phyloP scores from a whole-genome alignment of 2,329 filamentous ascomycete genomes.

The Bertia moriformis region DNA sequence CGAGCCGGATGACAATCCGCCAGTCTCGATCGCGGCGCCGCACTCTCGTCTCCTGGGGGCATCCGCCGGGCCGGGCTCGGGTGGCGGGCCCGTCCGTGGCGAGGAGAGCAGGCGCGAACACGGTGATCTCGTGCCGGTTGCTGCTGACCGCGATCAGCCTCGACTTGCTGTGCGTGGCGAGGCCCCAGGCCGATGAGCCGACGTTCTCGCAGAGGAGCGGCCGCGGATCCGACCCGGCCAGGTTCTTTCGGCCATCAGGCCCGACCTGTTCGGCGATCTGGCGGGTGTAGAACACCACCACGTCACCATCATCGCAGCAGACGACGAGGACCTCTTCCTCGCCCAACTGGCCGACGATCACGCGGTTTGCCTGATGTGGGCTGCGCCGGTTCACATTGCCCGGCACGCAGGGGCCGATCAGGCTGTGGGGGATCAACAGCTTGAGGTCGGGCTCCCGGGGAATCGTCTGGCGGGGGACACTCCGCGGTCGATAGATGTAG shows the following conservation, averaged over 20 bases:
- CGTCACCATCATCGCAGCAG: background rate
- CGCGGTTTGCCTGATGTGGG: background rate
- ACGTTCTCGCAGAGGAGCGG: background rate
- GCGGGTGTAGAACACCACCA: background rate
- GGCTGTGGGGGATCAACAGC: background rate
- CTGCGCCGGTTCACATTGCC: background rate
- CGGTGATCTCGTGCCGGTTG: background rate
- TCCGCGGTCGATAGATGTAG: background rate
- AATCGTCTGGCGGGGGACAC: background rate
- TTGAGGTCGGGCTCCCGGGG: background rate
- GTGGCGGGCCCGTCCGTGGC: background rate
- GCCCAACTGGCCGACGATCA: background rate
- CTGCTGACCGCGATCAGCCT: background rate
- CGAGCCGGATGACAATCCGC: background rate
- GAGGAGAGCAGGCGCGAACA: background rate
- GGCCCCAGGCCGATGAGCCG: background rate
- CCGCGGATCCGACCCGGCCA: background rate
- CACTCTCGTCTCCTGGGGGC: background rate
- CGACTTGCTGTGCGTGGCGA: background rate
- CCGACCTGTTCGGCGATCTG: background rate
- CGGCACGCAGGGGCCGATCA: too few species aligned
- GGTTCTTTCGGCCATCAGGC: background rate
- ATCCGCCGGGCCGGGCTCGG: background rate
- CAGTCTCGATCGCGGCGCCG: background rate
- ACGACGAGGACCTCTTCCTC: background rate